These are phyloP conservation scores for Calonectria crousiana DNA, from an alignment of 2,329 filamentous ascomycete genomes.

Conservation along the genomic window DNA sequence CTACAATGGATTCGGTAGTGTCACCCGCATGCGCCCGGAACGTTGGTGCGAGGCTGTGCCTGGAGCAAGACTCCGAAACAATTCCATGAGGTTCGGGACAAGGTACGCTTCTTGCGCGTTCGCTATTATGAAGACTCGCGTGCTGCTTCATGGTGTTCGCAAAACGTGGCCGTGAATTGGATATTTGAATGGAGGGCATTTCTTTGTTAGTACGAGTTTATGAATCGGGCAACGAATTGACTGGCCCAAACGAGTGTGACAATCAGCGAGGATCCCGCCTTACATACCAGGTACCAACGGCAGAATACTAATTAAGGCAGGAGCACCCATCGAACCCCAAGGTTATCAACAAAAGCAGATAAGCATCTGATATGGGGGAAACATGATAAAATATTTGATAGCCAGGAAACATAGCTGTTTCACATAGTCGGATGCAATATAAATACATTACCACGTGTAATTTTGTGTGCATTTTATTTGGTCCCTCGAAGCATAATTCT, in stretches of 20 bases:
- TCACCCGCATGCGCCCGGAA: not conserved
- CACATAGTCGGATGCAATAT: not conserved
- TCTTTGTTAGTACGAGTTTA: too few relatives aligned
- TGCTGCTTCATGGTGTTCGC: not conserved
- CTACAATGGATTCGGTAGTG: not conserved
- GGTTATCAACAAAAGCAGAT: not conserved
- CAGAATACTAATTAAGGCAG: not conserved
- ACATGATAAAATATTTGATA: not conserved
- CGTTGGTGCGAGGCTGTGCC: not conserved
- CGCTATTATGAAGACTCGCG: not conserved
- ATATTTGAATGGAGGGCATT: not conserved
- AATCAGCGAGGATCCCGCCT: not conserved
- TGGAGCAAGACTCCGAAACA: not conserved
- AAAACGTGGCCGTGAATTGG: not conserved
- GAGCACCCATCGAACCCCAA: not conserved
- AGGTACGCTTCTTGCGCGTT: slow-evolving; percentile 18
- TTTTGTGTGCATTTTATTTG: not conserved
- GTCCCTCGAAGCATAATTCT: not conserved
- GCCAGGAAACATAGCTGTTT: not conserved
- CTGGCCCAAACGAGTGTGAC: too few relatives aligned
- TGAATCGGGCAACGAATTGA: not conserved
- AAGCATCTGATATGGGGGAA: not conserved
- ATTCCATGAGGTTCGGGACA: not conserved
- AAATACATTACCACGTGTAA: not conserved
- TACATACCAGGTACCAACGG: not conserved